A percentile compares a stretch with the other conserved stretches of the same genome.
Conservation (phyloP, 768 basidiomycete species). For the Xerocomellus amylosporus region DNA sequence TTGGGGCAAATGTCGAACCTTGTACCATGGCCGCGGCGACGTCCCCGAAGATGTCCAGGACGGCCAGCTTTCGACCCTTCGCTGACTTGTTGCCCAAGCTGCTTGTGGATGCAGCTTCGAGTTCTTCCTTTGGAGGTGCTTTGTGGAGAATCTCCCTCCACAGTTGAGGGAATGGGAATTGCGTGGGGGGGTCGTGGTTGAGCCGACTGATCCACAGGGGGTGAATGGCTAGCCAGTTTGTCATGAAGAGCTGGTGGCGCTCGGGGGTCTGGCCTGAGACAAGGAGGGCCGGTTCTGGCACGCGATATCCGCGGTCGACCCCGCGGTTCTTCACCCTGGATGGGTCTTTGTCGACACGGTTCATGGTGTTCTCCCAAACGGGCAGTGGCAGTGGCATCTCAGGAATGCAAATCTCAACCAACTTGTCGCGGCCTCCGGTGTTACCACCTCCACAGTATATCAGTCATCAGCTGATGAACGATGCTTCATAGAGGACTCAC, state of each 20-base stretch:
- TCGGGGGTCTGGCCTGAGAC: neutral
- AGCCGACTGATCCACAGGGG: constrained; percentile 2
- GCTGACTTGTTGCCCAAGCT: no score
- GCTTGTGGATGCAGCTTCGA: no score
- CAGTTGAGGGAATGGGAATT: no score
- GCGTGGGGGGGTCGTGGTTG: no score
- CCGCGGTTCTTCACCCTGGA: neutral
- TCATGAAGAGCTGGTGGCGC: neutral
- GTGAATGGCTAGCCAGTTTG: constrained; percentile 9
- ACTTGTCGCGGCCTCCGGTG: neutral
- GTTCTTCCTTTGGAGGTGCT: no score
- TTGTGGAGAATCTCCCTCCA: no score
- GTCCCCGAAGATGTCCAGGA: no score
- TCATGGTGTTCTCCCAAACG: neutral
- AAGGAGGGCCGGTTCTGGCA: constrained; percentile 2
- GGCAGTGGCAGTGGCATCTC: neutral
- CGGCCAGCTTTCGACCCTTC: no score
- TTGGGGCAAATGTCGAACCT: no score
- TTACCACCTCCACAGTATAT: neutral
- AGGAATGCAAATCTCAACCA: neutral
- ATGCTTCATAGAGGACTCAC: neutral
- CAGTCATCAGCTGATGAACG: neutral
- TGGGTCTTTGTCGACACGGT: neutral
- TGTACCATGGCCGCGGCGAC: no score
- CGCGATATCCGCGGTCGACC: neutral